Evolutionary conservation across 2,329 filamentous ascomycete species (phyloP).

Genomic region (Pyrenophora seminiperda): DNA sequence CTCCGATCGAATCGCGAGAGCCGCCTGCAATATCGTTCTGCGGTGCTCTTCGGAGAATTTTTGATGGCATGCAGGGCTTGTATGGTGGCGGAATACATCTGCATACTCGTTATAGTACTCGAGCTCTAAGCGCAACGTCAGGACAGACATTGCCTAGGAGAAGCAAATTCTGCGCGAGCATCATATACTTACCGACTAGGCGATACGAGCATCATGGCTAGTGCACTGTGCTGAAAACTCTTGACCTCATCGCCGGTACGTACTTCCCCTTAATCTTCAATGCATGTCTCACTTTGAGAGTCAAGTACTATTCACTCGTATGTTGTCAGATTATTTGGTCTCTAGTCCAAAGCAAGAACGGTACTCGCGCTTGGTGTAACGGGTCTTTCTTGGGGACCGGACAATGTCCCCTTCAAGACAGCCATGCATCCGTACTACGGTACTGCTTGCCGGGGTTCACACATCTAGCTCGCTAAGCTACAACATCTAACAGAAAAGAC

Average conservation of each 20-base stretch:
- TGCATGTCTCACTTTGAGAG: slow-evolving; percentile 13
- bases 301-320: slow-evolving; percentile 1
- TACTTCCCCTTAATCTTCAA: slow-evolving; percentile 5
- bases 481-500: slow-evolving; percentile 18
- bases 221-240: neutral
- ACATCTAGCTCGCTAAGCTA: slow-evolving; percentile 14
- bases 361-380: slow-evolving; percentile 14
- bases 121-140: slow-evolving; percentile 4
- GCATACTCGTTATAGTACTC: slow-evolving; percentile 11
- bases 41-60: slow-evolving; percentile 13
- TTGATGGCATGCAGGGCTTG: slow-evolving; percentile 7
- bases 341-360: slow-evolving; percentile 9
- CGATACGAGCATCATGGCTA: neutral
- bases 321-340: slow-evolving; percentile 10
- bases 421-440: slow-evolving; percentile 19
- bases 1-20: slow-evolving; percentile 4
- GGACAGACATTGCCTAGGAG: neutral
- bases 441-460: slow-evolving; percentile 7
- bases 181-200: neutral
- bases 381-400: slow-evolving; percentile 6
- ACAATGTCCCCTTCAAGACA: slow-evolving; percentile 11
- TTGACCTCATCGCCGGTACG: neutral
- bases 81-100: slow-evolving; percentile 11
- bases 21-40: slow-evolving; percentile 11
- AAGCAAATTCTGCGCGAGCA: neutral